Evolutionary conservation across 345 rosid genomes (phyloP).

Genomic region (Carallia pectinifolia): DNA sequence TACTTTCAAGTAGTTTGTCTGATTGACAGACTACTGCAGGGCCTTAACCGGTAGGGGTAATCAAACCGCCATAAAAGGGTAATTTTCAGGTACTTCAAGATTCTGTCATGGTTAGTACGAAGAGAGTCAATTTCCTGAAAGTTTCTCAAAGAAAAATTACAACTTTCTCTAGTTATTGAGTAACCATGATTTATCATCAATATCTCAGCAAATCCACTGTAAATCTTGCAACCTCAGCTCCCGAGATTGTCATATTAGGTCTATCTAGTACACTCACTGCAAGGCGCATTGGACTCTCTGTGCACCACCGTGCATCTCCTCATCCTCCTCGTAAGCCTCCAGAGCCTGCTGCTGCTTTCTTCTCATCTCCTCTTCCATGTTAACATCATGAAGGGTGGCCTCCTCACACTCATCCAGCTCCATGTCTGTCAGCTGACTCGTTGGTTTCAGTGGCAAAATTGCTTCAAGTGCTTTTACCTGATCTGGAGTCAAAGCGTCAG

Average conservation of each 20-base stretch:
- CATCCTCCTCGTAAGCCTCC: conserved; percentile 55
- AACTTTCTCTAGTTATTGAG: background rate
- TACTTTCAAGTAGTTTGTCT: no score
- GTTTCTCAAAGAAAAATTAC: background rate
- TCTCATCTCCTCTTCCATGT: conserved; percentile 86
- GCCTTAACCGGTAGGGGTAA: no score
- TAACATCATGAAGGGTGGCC: conserved; percentile 76
- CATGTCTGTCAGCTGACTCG: conserved; percentile 57
- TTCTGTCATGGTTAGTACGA: no score
- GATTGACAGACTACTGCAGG: no score
- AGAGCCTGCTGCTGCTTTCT: conserved; percentile 62
- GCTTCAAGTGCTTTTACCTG: conserved; percentile 72
- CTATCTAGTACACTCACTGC: conserved; percentile 27
- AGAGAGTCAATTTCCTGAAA: background rate
- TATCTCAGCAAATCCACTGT: no score
- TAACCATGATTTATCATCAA: background rate
- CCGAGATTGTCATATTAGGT: no score
- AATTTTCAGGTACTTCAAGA: no score
- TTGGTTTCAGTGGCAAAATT: conserved; percentile 50
- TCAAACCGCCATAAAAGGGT: no score
- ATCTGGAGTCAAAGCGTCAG: conserved; percentile 58
- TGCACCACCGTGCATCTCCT: conserved; percentile 49
- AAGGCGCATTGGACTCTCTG: conserved; percentile 66
- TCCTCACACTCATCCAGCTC: conserved; percentile 91
- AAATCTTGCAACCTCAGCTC: no score